Percentiles rank a stretch among this genome's conserved stretches.
phyloP scores from a whole-genome alignment of 352 stramenopile genomes.

The Pythium periplocum region DNA sequence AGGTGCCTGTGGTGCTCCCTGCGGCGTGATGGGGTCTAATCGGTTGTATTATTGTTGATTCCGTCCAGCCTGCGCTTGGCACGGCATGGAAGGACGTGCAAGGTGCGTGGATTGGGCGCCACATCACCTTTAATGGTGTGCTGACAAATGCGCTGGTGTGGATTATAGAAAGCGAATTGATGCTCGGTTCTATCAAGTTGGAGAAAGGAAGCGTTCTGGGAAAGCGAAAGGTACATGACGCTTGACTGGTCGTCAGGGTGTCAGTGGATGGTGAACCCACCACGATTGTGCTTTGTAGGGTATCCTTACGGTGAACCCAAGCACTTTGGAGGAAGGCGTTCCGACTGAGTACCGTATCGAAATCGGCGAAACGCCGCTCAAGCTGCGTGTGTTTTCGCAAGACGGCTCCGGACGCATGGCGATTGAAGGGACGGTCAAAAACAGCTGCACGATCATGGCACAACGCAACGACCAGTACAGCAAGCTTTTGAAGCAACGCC shows the following conservation, averaged over 20 bases:
- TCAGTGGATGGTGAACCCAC: neutral
- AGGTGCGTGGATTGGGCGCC: constrained; percentile 24
- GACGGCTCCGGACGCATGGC: constrained; percentile 84
- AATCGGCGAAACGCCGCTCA: constrained; percentile 68
- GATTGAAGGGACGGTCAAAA: constrained; percentile 82
- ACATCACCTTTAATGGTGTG: too few species aligned
- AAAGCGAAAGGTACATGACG: constrained; percentile 52
- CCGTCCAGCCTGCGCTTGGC: constrained; percentile 52
- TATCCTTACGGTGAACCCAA: constrained; percentile 70
- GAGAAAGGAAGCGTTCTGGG: constrained; percentile 67
- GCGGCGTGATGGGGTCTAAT: neutral
- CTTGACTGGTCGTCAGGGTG: neutral
- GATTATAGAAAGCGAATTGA: constrained; percentile 73
- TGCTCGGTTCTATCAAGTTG: constrained; percentile 81
- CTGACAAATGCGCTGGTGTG: neutral
- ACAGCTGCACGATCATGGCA: constrained; percentile 82
- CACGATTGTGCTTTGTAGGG: constrained; percentile 28
- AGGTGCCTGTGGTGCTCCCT: too few species aligned
- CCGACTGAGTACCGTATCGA: constrained; percentile 79
- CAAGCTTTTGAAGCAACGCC: constrained; percentile 74
- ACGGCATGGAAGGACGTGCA: constrained; percentile 80
- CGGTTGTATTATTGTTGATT: constrained; percentile 3
- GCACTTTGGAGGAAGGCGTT: constrained; percentile 68
- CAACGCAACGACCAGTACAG: constrained; percentile 83
- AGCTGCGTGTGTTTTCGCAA: constrained; percentile 82